A percentile compares a stretch with the other conserved stretches of the same genome.
These are phyloP conservation scores for Yarrowia sp. DNA, from an alignment of 805 yeast genomes.

Conservation along the genomic window DNA sequence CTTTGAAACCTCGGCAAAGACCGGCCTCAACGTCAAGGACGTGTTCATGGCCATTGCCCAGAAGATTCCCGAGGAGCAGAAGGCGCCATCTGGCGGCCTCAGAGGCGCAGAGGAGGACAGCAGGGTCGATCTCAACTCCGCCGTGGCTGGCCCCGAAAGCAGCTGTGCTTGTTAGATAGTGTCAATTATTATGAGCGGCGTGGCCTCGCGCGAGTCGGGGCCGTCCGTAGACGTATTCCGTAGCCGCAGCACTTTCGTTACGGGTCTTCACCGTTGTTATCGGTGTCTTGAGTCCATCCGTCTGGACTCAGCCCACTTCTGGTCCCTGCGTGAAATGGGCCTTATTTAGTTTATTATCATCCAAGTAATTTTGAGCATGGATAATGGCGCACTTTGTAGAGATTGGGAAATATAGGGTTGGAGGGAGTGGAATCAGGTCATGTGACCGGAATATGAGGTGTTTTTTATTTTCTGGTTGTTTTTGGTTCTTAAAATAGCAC, in stretches of 20 bases:
- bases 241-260: too few species aligned
- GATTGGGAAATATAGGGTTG: too few species aligned
- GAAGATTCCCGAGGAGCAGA: constrained; percentile 62
- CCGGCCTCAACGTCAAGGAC: constrained; percentile 82
- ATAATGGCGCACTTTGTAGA: neutral
- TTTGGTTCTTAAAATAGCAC: too few species aligned
- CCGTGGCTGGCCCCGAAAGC: constrained; percentile 21
- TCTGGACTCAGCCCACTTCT: neutral
- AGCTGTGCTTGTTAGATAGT: constrained; percentile 25
- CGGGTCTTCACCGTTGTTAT: neutral
- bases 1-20: constrained; percentile 93
- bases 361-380: neutral
- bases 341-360: neutral
- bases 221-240: neutral
- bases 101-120: constrained; percentile 24
- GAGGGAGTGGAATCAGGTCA: too few species aligned
- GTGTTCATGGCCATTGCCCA: constrained; percentile 88
- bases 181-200: neutral
- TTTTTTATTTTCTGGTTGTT: too few species aligned
- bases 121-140: constrained; percentile 26
- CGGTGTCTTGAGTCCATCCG: neutral
- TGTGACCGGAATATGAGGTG: too few species aligned
- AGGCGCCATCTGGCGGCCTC: constrained; percentile 21
- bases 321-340: neutral
- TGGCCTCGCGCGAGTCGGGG: neutral